A percentile compares a stretch with the other conserved stretches of the same genome.
phyloP scores from a whole-genome alignment of 2,329 filamentous ascomycete genomes.

The Epichloe baconii region DNA sequence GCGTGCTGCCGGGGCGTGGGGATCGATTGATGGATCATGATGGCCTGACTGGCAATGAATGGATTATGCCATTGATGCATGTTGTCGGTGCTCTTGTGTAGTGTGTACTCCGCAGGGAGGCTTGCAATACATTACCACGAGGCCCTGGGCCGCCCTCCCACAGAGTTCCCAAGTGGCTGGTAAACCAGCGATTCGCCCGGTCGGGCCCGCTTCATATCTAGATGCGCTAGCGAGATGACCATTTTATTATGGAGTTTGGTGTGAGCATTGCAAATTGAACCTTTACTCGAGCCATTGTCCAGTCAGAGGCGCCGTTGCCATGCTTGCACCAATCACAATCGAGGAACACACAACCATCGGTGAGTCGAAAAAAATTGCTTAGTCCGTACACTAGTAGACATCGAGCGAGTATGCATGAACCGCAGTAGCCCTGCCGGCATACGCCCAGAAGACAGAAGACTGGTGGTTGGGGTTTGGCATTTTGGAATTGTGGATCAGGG shows the following conservation, averaged over 20 bases:
- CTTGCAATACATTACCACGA: not conserved
- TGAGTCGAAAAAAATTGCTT: slow-evolving; percentile 2
- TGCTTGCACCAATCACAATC: not conserved
- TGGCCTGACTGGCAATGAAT: not conserved
- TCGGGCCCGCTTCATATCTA: not conserved
- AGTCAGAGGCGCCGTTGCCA: slow-evolving; percentile 1
- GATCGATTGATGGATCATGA: too few relatives aligned
- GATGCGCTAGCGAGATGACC: not conserved
- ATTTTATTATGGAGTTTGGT: not conserved
- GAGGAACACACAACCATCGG: slow-evolving; percentile 3
- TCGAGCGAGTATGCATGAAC: slow-evolving; percentile 7
- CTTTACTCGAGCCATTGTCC: slow-evolving; percentile 6
- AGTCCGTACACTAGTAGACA: not conserved
- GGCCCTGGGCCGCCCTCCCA: not conserved
- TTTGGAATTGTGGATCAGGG: slow-evolving; percentile 1
- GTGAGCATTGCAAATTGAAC: not conserved
- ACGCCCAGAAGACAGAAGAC: not conserved
- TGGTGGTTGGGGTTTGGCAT: slow-evolving; percentile 2
- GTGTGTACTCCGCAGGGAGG: too few relatives aligned
- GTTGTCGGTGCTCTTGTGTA: not conserved
- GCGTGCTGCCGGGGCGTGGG: too few relatives aligned
- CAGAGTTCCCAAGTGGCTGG: not conserved
- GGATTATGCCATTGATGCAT: not conserved
- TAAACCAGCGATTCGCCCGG: not conserved
- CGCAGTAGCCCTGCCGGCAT: slow-evolving; percentile 3